Conservation (phyloP, 805 yeast genomes). For the baker's yeast (Saccharomyces cerevisiae) region DNA sequence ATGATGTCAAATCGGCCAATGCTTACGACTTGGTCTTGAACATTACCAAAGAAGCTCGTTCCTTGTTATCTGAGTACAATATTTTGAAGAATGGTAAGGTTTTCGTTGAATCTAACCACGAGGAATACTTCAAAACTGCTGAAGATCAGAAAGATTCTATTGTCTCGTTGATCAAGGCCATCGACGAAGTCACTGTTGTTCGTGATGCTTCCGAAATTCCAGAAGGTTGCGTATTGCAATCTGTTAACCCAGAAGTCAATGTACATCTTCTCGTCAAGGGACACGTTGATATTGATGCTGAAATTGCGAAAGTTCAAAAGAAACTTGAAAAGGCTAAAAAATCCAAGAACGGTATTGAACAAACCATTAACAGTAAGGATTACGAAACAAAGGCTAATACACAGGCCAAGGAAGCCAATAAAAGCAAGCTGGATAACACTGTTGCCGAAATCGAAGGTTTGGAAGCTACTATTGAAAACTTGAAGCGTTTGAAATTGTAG, state of each 20-base stretch:
- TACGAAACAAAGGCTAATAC: slow-evolving; percentile 79
- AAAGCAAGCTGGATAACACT: slow-evolving; percentile 56
- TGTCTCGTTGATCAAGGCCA: slow-evolving; percentile 86
- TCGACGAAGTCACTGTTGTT: slow-evolving; percentile 63
- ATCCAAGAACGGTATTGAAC: slow-evolving; percentile 54
- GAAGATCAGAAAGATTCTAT: slow-evolving; percentile 74
- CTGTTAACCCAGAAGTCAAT: slow-evolving; percentile 71
- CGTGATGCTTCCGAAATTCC: slow-evolving; percentile 53
- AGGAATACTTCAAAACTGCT: slow-evolving; percentile 44
- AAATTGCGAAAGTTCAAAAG: slow-evolving; percentile 72
- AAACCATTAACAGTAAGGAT: slow-evolving; percentile 62
- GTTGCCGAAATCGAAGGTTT: slow-evolving; percentile 86
- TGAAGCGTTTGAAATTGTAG: slow-evolving; percentile 50
- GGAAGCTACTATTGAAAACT: slow-evolving; percentile 74
- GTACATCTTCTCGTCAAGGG: slow-evolving; percentile 93
- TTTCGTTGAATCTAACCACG: slow-evolving; percentile 58
- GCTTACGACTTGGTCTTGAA: slow-evolving; percentile 81
- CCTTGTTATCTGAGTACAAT: slow-evolving; percentile 81
- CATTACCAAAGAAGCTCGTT: slow-evolving; percentile 84
- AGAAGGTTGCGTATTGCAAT: slow-evolving; percentile 79
- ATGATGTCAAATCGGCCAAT: slow-evolving; percentile 54
- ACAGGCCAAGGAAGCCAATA: slow-evolving; percentile 72
- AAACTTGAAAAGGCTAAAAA: slow-evolving; percentile 62
- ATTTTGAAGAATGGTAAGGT: slow-evolving; percentile 84
- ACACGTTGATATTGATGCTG: slow-evolving; percentile 85